Conservation (phyloP, 2,329 filamentous ascomycete genomes). For the Lachnellula cervina region DNA sequence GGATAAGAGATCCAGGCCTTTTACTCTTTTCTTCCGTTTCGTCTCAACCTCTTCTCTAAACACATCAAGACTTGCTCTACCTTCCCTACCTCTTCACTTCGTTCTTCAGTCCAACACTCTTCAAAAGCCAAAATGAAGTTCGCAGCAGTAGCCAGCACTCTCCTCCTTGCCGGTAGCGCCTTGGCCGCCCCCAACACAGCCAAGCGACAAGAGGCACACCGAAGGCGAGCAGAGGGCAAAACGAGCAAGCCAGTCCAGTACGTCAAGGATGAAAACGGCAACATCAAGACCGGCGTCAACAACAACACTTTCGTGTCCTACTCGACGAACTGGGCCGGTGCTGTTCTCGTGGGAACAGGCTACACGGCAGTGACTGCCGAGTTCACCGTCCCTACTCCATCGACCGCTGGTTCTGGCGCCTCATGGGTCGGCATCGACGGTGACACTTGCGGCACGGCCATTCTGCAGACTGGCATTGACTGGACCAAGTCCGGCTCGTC, state of each 20-base stretch:
- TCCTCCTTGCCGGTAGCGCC: slow-evolving; percentile 38
- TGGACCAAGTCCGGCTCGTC: slow-evolving; percentile 42
- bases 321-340: slow-evolving; percentile 55
- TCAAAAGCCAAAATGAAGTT: slow-evolving; percentile 44
- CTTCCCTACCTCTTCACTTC: background rate
- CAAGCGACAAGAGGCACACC: slow-evolving; percentile 32
- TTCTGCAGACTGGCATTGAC: slow-evolving; percentile 54
- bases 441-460: slow-evolving; percentile 49
- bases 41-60: background rate
- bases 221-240: slow-evolving; percentile 23
- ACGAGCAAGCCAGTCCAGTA: slow-evolving; percentile 26
- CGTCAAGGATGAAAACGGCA: slow-evolving; percentile 30
- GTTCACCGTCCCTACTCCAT: slow-evolving; percentile 50
- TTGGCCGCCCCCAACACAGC: slow-evolving; percentile 42
- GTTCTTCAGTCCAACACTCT: background rate
- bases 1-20: too few species aligned
- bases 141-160: slow-evolving; percentile 34
- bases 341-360: slow-evolving; percentile 45
- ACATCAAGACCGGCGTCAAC: slow-evolving; percentile 26
- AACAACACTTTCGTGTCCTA: slow-evolving; percentile 44
- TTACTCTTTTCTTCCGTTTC: too few species aligned
- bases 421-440: slow-evolving; percentile 61
- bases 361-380: slow-evolving; percentile 48
- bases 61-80: background rate
- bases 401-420: slow-evolving; percentile 42